A percentile compares a stretch with the other conserved stretches of the same genome.
phyloP scores from a whole-genome alignment of 1,284 basidiomycete genomes.

The Fomitopsis pinicola region DNA sequence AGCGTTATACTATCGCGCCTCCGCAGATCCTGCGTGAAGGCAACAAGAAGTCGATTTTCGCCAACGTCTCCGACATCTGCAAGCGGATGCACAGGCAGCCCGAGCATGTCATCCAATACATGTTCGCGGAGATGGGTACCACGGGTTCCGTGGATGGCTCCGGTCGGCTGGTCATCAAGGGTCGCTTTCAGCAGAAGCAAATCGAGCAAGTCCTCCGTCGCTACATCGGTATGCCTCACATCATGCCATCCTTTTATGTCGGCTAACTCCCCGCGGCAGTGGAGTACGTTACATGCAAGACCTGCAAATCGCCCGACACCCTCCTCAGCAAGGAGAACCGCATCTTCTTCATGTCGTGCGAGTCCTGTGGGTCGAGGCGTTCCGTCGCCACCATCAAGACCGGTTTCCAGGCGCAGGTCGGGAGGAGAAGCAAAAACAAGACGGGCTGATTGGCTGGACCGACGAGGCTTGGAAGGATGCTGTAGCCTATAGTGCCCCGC shows the following conservation, averaged over 20 bases:
- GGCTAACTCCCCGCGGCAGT: constrained; percentile 42
- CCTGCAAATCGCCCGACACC: constrained; percentile 98
- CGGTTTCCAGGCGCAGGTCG: constrained; percentile 97
- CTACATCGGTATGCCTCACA: constrained; percentile 78
- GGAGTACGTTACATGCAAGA: constrained; percentile 99
- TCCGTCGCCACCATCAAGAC: constrained; percentile 98
- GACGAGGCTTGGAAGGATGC: neutral
- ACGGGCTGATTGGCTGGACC: constrained; percentile 31
- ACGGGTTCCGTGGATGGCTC: constrained; percentile 94
- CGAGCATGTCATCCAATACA: constrained; percentile 98
- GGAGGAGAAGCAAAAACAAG: constrained; percentile 75
- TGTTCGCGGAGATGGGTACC: constrained; percentile 98
- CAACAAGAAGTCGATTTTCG: constrained; percentile 96
- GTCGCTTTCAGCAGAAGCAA: constrained; percentile 98
- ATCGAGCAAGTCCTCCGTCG: constrained; percentile 96
- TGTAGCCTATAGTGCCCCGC: neutral
- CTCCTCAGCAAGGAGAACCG: constrained; percentile 96
- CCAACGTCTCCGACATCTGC: constrained; percentile 97
- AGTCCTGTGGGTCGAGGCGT: constrained; percentile 88
- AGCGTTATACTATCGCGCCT: constrained; percentile 97
- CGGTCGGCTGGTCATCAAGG: constrained; percentile 93
- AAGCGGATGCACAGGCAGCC: constrained; percentile 98
- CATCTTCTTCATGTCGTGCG: constrained; percentile 98
- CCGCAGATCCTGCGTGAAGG: constrained; percentile 92
- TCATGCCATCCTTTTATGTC: neutral